phyloP scores from a whole-genome alignment of 2,329 filamentous ascomycete genomes.

The Claviceps maximensis region DNA sequence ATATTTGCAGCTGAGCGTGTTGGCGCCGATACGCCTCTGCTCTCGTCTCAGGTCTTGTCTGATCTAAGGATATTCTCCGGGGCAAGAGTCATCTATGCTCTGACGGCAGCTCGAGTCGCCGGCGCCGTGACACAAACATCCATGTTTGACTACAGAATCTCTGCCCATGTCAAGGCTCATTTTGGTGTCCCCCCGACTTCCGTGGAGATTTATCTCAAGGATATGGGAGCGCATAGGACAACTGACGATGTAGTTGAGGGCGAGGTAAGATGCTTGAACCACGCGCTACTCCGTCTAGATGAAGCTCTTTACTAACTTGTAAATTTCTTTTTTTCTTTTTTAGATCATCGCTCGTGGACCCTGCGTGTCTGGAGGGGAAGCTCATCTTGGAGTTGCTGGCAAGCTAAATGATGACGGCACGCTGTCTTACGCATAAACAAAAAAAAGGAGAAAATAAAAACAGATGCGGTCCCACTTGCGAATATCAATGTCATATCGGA shows the following conservation, averaged over 20 bases:
- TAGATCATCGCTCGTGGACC: conserved; percentile 62
- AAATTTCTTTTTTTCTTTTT: background rate
- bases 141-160: conserved; percentile 70
- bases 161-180: conserved; percentile 34
- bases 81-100: conserved; percentile 70
- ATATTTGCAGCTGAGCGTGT: conserved; percentile 66
- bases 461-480: too few relatives aligned
- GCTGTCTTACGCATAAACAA: conserved; percentile 38
- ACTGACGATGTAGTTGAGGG: conserved; percentile 49
- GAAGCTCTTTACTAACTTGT: background rate
- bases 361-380: conserved; percentile 55
- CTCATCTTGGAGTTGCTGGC: conserved; percentile 48
- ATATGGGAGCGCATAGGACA: conserved; percentile 46
- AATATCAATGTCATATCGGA: background rate
- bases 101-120: conserved; percentile 71
- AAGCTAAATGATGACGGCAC: conserved; percentile 62
- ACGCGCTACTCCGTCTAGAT: background rate
- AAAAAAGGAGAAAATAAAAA: background rate
- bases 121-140: conserved; percentile 81
- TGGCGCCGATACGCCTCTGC: conserved; percentile 45
- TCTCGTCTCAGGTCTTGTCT: conserved; percentile 59
- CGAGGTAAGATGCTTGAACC: conserved; percentile 38
- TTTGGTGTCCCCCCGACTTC: conserved; percentile 74
- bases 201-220: conserved; percentile 63
- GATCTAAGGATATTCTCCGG: conserved; percentile 73